Evolutionary conservation across 2,329 filamentous ascomycete species (phyloP), one percentile per base, ranked within the genome.

Genomic region (Clathrospora elynae): DNA sequence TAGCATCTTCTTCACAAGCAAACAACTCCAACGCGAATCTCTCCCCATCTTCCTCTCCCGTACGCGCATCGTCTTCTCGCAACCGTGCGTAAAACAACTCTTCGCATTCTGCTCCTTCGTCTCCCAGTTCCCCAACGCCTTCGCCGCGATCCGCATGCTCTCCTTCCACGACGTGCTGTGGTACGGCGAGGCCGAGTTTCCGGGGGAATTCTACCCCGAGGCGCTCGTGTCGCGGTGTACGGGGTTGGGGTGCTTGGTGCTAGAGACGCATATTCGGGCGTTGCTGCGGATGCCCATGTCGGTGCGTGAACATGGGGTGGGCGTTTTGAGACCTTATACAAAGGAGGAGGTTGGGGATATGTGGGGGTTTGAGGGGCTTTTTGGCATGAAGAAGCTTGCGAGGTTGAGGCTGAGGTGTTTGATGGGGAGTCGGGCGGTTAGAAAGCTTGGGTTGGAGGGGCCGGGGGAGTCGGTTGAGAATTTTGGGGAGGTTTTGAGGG

Each of bases 31-130:
- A 6, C 14, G 17, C 14, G 29, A 19, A 17, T 32, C 29, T 3
- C 5, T 32, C 3, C 17, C 11, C 6, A 16, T 19, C 14, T 32
- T 18, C 29, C 11, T 32, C 17, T 8, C 17, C 8, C 29, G 29
- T 8, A 32, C 29, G 9, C 29, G 29, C 29, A 17, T 32, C 29
- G 17, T 32, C 29, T 32, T 32, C n/a, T 13, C 17, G 17, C 29
- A 6, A 6, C 29, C 29, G 8, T 5, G 14, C 29, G 6, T 32
- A 3, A 6, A 32, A 6, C 5, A 32, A 18, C 14, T 32, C 8
- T 3, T 5, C 14, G 17, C 4, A 9, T 32, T 32, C 29, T 3
- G n/a, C 10, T 3, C 3, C 17, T 32, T 32, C 14, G 6, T n/a
- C 7, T 18, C 14, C 5, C 14, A 32, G 11, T 32, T 32, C 17